Evolutionary conservation across 768 basidiomycete genomes (phyloP).

Genomic region (Lentinula raphanica): DNA sequence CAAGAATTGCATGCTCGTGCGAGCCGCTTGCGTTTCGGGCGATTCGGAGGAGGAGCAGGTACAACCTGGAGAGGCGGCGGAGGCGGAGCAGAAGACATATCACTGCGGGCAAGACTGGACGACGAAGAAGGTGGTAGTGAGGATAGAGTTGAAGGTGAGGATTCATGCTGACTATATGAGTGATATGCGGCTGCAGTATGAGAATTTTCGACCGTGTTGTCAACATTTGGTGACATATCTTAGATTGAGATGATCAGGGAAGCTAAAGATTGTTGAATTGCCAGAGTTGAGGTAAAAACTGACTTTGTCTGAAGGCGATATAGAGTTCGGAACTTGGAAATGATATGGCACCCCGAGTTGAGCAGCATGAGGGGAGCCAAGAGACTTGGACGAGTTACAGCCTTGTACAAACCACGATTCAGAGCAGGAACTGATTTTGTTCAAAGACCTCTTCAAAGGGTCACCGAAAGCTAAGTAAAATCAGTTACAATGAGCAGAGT

Average conservation of each 20-base stretch:
- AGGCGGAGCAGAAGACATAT: neutral
- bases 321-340: neutral
- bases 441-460: no score
- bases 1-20: conserved; percentile 77
- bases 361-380: no score
- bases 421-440: no score
- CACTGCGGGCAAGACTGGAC: neutral
- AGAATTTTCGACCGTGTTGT: neutral
- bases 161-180: neutral
- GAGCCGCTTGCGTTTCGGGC: conserved; percentile 47
- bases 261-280: neutral
- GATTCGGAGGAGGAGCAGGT: conserved; percentile 11
- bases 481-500: no score
- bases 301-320: neutral
- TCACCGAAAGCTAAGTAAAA: no score
- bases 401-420: no score
- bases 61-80: neutral
- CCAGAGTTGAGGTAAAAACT: neutral
- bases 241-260: neutral
- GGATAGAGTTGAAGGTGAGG: neutral
- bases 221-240: neutral
- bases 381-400: no score
- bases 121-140: neutral
- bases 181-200: neutral
- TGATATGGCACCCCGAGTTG: neutral